phyloP scores from a whole-genome alignment of 768 basidiomycete species.

The Rhodosporidiobolus odoratus region DNA sequence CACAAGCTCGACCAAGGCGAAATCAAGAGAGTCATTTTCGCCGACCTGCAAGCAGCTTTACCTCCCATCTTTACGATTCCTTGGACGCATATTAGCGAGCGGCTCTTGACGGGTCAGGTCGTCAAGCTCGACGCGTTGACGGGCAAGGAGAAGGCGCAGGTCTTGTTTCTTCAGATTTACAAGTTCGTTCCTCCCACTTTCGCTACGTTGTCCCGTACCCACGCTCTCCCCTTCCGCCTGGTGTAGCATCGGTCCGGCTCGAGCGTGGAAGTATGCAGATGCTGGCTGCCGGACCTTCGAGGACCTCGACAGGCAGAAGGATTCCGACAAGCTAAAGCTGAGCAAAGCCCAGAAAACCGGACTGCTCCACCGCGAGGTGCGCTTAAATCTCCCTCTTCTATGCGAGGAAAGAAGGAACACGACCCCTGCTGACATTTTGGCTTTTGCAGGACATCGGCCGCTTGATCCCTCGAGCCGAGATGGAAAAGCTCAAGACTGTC shows the following conservation, averaged over 20 bases:
- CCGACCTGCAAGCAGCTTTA: slow-evolving; percentile 6
- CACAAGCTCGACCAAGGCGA: slow-evolving; percentile 17
- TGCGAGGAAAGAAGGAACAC: background rate
- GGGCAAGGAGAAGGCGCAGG: slow-evolving; percentile 2
- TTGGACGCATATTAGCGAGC: slow-evolving; percentile 21
- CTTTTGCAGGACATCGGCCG: slow-evolving; percentile 31
- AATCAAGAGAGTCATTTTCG: slow-evolving; percentile 10
- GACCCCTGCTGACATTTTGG: background rate
- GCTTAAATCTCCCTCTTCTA: background rate
- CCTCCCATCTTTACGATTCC: slow-evolving; percentile 4
- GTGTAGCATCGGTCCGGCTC: slow-evolving; percentile 25
- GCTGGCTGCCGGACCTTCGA: slow-evolving; percentile 12
- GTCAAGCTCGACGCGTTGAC: background rate
- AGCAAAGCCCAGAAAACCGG: slow-evolving; percentile 35
- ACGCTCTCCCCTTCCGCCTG: background rate
- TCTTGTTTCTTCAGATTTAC: slow-evolving; percentile 16
- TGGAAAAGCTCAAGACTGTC: slow-evolving; percentile 16
- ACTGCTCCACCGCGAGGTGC: slow-evolving; percentile 24
- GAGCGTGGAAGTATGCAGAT: slow-evolving; percentile 21
- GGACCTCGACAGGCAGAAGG: slow-evolving; percentile 2
- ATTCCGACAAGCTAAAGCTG: slow-evolving; percentile 21
- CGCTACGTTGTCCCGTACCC: background rate
- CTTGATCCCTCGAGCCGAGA: slow-evolving; percentile 33
- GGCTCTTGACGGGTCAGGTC: background rate
- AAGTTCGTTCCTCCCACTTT: slow-evolving; percentile 2